phyloP scores from a whole-genome alignment of 176 grass and related monocot genomes.

The Cenchrus fungigraminus region DNA sequence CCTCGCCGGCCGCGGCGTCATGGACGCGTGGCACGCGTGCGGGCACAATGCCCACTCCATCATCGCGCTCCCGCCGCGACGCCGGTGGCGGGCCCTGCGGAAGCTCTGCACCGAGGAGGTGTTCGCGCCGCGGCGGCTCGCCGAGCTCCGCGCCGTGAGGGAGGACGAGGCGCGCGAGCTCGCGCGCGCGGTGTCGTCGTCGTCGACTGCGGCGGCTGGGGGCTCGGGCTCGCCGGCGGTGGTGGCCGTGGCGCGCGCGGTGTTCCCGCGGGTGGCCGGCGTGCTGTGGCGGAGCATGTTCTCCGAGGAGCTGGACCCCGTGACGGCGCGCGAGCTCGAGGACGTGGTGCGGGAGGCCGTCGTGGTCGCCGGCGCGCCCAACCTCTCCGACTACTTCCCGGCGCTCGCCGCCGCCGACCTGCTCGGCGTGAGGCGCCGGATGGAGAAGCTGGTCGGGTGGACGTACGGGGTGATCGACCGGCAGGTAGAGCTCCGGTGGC shows the following conservation, averaged over 20 bases:
- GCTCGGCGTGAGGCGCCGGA: slow-evolving; percentile 22
- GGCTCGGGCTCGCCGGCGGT: too few species aligned
- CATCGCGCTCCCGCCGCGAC: not conserved
- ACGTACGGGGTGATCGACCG: slow-evolving; percentile 26
- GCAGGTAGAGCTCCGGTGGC: slow-evolving; percentile 30
- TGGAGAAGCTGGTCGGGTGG: not conserved
- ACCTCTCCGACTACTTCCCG: slow-evolving; percentile 60
- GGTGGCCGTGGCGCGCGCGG: not conserved
- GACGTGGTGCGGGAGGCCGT: slow-evolving; percentile 15
- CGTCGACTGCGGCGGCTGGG: too few species aligned
- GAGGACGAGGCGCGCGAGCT: not conserved
- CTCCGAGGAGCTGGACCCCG: slow-evolving; percentile 15
- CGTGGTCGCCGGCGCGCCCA: slow-evolving; percentile 10
- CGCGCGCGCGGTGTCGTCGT: too few species aligned
- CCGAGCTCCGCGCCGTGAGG: not conserved
- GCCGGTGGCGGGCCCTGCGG: not conserved
- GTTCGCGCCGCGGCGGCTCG: not conserved
- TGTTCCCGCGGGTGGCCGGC: slow-evolving; percentile 15
- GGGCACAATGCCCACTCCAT: slow-evolving; percentile 16
- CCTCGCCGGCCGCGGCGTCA: not conserved
- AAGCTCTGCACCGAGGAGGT: slow-evolving; percentile 6
- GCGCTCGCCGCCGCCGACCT: slow-evolving; percentile 33
- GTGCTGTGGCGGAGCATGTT: slow-evolving; percentile 42
- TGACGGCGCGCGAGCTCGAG: slow-evolving; percentile 21
- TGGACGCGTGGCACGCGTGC: not conserved